Evolutionary conservation across 495 filamentous ascomycete genomes (phyloP).

Genomic region (Neurospora sp.): DNA sequence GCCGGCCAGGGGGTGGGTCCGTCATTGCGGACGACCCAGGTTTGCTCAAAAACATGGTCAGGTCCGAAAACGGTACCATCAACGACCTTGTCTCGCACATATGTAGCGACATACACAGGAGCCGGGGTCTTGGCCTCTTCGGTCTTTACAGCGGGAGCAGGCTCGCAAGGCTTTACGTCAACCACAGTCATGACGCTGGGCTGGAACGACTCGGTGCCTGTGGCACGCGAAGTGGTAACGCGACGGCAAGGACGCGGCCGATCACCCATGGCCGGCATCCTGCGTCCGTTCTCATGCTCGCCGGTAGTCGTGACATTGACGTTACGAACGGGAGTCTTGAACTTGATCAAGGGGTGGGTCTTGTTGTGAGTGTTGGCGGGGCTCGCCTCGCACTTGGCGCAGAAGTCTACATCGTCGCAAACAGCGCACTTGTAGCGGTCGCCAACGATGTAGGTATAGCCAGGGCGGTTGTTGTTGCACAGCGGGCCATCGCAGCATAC

Average conservation of each 20-base stretch:
- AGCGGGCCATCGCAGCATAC: conserved; percentile 95
- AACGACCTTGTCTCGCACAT: conserved; percentile 62
- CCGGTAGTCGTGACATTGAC: conserved; percentile 79
- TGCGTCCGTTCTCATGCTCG: conserved; percentile 55
- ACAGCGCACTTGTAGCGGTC: conserved; percentile 95
- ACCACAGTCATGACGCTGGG: conserved; percentile 62
- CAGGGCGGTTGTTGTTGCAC: conserved; percentile 40
- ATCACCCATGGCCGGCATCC: conserved; percentile 60
- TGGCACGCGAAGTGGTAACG: conserved; percentile 34
- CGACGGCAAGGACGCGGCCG: conserved; percentile 18
- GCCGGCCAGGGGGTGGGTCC: conserved; percentile 73
- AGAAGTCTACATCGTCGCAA: conserved; percentile 94
- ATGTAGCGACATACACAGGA: conserved; percentile 56
- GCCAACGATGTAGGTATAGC: conserved; percentile 60
- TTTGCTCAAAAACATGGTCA: conserved; percentile 69
- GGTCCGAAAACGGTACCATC: conserved; percentile 67
- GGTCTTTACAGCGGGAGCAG: conserved; percentile 11
- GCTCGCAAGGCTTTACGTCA: conserved; percentile 54
- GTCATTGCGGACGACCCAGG: conserved; percentile 84
- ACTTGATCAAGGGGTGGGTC: conserved; percentile 93
- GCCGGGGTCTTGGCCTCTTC: conserved; percentile 24
- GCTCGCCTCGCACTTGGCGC: conserved; percentile 81
- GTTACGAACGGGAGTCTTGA: conserved; percentile 86
- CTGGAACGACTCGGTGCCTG: conserved; percentile 38
- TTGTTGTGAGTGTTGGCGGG: conserved; percentile 80